Evolutionary conservation across 345 rosid species (phyloP).

Genomic region (Dimocarpus longan): DNA sequence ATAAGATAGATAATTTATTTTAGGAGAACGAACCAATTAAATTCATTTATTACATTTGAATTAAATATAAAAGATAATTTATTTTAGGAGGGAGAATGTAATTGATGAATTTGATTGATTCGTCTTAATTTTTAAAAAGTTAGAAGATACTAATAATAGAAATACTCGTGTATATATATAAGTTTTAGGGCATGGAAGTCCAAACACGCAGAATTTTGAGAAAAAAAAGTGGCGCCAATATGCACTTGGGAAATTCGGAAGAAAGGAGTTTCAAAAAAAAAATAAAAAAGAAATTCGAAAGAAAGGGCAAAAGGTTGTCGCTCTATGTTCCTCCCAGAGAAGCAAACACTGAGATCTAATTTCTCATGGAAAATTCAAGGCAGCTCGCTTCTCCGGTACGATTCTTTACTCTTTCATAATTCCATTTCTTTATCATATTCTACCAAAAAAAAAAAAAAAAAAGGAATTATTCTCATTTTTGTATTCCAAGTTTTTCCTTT

Average conservation of each 20-base stretch:
- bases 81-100: too few species aligned
- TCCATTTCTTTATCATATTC: neutral
- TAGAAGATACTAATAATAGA: too few species aligned
- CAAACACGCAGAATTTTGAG: neutral
- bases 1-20: too few species aligned
- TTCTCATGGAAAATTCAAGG: conserved; percentile 11
- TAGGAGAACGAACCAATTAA: too few species aligned
- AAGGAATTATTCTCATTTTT: neutral
- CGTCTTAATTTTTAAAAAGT: too few species aligned
- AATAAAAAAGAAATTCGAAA: too few species aligned
- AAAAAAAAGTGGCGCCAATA: conserved; percentile 7
- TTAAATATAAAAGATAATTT: too few species aligned
- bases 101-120: too few species aligned
- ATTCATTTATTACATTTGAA: too few species aligned
- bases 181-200: too few species aligned
- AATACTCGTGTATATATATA: too few species aligned
- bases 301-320: neutral
- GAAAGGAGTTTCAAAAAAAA: neutral
- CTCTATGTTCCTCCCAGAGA: neutral
- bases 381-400: conserved; percentile 18
- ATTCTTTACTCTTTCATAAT: neutral
- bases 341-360: neutral
- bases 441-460: neutral
- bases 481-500: neutral
- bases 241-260: neutral